Evolutionary conservation across 768 basidiomycete species (phyloP).

Genomic region (Trametes cubensis): DNA sequence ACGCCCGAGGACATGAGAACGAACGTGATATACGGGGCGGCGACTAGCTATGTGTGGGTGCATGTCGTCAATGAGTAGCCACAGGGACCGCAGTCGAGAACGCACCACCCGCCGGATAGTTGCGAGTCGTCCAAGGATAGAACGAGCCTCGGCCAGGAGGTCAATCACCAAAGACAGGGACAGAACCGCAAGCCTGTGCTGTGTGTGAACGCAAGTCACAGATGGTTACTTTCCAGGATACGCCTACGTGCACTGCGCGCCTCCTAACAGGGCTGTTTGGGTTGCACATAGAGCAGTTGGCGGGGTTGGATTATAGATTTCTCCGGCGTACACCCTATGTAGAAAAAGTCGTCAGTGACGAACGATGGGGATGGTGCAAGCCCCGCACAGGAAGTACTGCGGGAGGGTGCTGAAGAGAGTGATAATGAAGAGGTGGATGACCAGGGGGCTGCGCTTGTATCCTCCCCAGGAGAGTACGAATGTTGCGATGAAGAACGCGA

Average conservation of each 20-base stretch:
- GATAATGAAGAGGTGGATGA: conserved; percentile 24
- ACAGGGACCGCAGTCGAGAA: not conserved
- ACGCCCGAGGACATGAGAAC: conserved; percentile 6
- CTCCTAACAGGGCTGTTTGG: conserved; percentile 9
- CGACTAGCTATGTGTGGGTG: conserved; percentile 18
- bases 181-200: conserved; percentile 17
- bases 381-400: conserved; percentile 21
- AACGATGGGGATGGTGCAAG: not conserved
- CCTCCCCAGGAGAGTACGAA: conserved; percentile 16
- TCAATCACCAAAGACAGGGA: conserved; percentile 25
- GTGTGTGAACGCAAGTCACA: not conserved
- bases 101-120: not conserved
- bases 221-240: not conserved
- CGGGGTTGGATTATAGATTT: conserved; percentile 18
- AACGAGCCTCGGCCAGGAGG: conserved; percentile 10
- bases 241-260: conserved; percentile 5
- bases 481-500: conserved; percentile 21
- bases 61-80: no score
- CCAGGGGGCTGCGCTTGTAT: conserved; percentile 14
- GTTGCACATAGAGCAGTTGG: conserved; percentile 11
- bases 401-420: conserved; percentile 16
- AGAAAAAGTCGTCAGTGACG: not conserved
- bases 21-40: conserved; percentile 24
- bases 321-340: conserved; percentile 20
- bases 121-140: not conserved